Conservation (phyloP, 1,284 basidiomycete genomes). For the Amylostereum areolatum region DNA sequence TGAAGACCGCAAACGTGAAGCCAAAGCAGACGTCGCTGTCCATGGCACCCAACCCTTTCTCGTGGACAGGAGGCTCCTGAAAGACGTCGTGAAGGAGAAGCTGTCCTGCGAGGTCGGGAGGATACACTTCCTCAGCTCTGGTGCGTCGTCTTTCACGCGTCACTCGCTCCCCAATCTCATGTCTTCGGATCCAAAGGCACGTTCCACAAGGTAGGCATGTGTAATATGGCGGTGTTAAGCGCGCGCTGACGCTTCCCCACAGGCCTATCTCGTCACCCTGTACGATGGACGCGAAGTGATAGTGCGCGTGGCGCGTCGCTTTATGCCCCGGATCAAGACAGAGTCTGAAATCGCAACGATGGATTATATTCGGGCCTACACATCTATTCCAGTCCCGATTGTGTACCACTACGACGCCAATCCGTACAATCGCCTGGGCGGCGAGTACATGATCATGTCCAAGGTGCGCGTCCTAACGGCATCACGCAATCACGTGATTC, state of each 20-base stretch:
- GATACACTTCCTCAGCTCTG: conserved; percentile 69
- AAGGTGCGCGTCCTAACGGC: conserved; percentile 42
- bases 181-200: conserved; percentile 41
- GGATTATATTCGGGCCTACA: conserved; percentile 63
- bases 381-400: conserved; percentile 62
- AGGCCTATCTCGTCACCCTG: conserved; percentile 76
- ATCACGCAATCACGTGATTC: conserved; percentile 16
- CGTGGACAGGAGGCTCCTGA: conserved; percentile 64
- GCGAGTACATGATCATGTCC: conserved; percentile 80
- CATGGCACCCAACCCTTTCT: conserved; percentile 61
- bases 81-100: conserved; percentile 69
- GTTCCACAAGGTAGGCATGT: conserved; percentile 58
- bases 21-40: conserved; percentile 48
- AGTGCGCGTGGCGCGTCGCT: conserved; percentile 71
- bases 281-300: conserved; percentile 55
- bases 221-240: background rate
- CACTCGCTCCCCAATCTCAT: background rate
- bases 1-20: conserved; percentile 55
- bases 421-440: conserved; percentile 75
- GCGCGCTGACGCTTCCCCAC: conserved; percentile 3
- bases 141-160: conserved; percentile 34
- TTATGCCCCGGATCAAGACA: conserved; percentile 78
- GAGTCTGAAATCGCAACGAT: conserved; percentile 80
- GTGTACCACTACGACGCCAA: conserved; percentile 75
- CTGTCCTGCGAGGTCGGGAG: conserved; percentile 57